Evolutionary conservation across 441 rosid genomes (phyloP).

Genomic region (Populus hybrid): DNA sequence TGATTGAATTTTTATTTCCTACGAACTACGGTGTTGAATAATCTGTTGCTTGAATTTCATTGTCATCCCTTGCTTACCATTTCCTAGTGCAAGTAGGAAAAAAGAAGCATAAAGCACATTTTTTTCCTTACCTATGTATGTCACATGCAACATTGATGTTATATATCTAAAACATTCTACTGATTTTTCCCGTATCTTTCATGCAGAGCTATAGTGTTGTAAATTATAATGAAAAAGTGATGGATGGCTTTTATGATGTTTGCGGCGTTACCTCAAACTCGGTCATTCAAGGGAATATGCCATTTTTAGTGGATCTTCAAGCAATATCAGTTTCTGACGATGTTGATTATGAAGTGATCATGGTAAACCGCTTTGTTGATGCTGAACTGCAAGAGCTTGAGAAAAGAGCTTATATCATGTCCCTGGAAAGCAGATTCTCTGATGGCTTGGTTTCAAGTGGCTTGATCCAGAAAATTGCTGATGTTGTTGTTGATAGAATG

Average conservation of each 20-base stretch:
- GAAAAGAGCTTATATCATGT: conserved; percentile 42
- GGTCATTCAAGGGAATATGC: conserved; percentile 69
- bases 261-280: conserved; percentile 65
- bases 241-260: conserved; percentile 93
- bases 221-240: conserved; percentile 76
- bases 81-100: not conserved
- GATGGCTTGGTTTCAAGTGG: conserved; percentile 44
- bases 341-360: conserved; percentile 73
- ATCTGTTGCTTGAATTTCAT: not conserved
- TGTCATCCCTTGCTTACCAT: not conserved
- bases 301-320: conserved; percentile 81
- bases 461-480: conserved; percentile 83
- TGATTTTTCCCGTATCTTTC: conserved; percentile 16
- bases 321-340: conserved; percentile 60
- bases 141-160: not conserved
- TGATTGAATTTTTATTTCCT: not conserved
- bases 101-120: not conserved
- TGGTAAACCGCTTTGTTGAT: conserved; percentile 79
- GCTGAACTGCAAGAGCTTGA: conserved; percentile 76
- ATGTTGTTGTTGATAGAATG: conserved; percentile 82
- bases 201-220: conserved; percentile 90
- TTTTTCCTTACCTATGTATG: not conserved
- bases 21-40: not conserved
- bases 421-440: conserved; percentile 45
- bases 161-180: not conserved